These are phyloP conservation scores for Margaritispora aquatica DNA, from an alignment of 495 filamentous ascomycete species.

Conservation along the genomic window DNA sequence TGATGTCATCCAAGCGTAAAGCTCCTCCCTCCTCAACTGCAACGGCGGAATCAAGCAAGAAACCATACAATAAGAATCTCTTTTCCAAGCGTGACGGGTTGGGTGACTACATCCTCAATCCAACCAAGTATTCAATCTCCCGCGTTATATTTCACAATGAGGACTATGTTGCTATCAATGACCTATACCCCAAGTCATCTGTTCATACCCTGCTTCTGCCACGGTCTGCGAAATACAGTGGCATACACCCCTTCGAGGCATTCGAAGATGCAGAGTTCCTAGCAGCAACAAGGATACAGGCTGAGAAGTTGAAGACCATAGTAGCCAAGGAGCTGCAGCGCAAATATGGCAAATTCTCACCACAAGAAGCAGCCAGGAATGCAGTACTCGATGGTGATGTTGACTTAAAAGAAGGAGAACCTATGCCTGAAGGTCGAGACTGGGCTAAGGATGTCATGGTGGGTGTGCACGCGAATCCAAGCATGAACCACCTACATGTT, in stretches of 20 bases:
- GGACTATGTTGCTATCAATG: slow-evolving; percentile 74
- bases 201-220: slow-evolving; percentile 86
- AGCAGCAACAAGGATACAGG: slow-evolving; percentile 51
- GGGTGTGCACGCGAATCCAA: slow-evolving; percentile 82
- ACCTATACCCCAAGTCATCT: slow-evolving; percentile 77
- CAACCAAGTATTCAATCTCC: slow-evolving; percentile 42
- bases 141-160: slow-evolving; percentile 63
- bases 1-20: slow-evolving; percentile 56
- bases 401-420: slow-evolving; percentile 29
- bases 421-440: slow-evolving; percentile 63
- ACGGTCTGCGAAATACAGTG: slow-evolving; percentile 53
- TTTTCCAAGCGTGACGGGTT: slow-evolving; percentile 50
- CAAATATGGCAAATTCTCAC: slow-evolving; percentile 56
- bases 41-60: slow-evolving; percentile 26
- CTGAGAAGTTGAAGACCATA: slow-evolving; percentile 50
- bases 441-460: slow-evolving; percentile 71
- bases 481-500: slow-evolving; percentile 88
- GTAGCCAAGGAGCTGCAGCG: slow-evolving; percentile 75
- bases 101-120: slow-evolving; percentile 52
- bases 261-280: slow-evolving; percentile 70
- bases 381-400: slow-evolving; percentile 50
- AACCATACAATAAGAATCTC: slow-evolving; percentile 3
- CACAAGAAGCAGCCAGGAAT: slow-evolving; percentile 48
- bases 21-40: not conserved
- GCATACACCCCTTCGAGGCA: slow-evolving; percentile 71